phyloP scores from a whole-genome alignment of 2,329 filamentous ascomycete species.

The Allantophomopsis lycopodina region DNA sequence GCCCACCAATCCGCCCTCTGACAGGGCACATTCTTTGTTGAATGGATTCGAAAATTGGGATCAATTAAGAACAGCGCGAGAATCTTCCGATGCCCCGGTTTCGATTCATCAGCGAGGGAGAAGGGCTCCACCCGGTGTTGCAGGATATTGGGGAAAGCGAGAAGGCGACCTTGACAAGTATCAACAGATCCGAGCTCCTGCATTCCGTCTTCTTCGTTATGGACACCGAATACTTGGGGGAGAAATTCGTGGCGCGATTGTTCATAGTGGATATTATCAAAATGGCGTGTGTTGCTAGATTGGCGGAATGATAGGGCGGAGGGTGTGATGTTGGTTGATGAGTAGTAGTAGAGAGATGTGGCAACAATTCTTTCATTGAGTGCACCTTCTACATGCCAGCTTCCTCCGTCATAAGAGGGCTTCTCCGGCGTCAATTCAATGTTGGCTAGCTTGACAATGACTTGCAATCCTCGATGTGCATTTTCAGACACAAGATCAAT shows the following conservation, averaged over 20 bases:
- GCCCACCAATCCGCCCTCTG: slow-evolving; percentile 28
- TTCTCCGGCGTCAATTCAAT: slow-evolving; percentile 41
- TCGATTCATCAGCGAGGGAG: slow-evolving; percentile 20
- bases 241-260: slow-evolving; percentile 7
- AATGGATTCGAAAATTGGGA: slow-evolving; percentile 32
- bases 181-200: slow-evolving; percentile 26
- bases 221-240: slow-evolving; percentile 6
- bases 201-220: slow-evolving; percentile 2
- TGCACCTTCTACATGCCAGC: slow-evolving; percentile 27
- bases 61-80: slow-evolving; percentile 43
- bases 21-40: slow-evolving; percentile 30
- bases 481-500: slow-evolving; percentile 4
- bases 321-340: slow-evolving; percentile 31
- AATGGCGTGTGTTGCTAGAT: slow-evolving; percentile 5
- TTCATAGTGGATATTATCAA: slow-evolving; percentile 1
- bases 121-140: slow-evolving; percentile 33
- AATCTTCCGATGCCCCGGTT: slow-evolving; percentile 38
- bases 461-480: slow-evolving; percentile 30
- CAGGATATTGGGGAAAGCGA: slow-evolving; percentile 25
- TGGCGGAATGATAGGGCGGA: slow-evolving; percentile 28
- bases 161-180: slow-evolving; percentile 22
- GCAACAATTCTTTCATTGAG: slow-evolving; percentile 39
- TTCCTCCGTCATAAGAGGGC: slow-evolving; percentile 27
- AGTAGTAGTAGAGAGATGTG: slow-evolving; percentile 35
- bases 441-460: slow-evolving; percentile 46